Conservation (phyloP, 352 stramenopile species). For the Phytophthora tubulina region DNA sequence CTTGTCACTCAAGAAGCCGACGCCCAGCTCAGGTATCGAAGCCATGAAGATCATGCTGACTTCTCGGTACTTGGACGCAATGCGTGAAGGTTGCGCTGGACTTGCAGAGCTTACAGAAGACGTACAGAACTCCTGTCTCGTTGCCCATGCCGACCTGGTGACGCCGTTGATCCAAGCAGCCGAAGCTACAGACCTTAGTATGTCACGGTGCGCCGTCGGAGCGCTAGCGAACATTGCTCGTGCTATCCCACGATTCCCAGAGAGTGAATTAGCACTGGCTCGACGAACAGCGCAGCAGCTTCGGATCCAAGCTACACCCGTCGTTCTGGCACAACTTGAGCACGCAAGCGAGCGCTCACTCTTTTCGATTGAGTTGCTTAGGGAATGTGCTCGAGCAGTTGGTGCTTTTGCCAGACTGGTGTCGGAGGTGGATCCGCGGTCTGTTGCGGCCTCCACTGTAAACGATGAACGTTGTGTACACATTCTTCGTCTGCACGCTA, state of each 20-base stretch:
- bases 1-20: slow-evolving; percentile 53
- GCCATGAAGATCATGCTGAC: slow-evolving; percentile 90
- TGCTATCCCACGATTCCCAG: slow-evolving; percentile 60
- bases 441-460: slow-evolving; percentile 24
- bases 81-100: slow-evolving; percentile 78
- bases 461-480: slow-evolving; percentile 43
- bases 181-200: slow-evolving; percentile 62
- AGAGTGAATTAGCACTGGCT: slow-evolving; percentile 50
- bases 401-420: slow-evolving; percentile 62
- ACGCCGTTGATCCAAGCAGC: slow-evolving; percentile 57
- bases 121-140: slow-evolving; percentile 65
- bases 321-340: slow-evolving; percentile 57
- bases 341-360: slow-evolving; percentile 57
- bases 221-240: slow-evolving; percentile 74
- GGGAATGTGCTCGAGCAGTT: slow-evolving; percentile 75
- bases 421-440: slow-evolving; percentile 39
- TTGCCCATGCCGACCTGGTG: slow-evolving; percentile 66
- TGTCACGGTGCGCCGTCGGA: slow-evolving; percentile 76
- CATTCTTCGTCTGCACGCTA: slow-evolving; percentile 60
- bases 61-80: slow-evolving; percentile 72
- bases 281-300: slow-evolving; percentile 52
- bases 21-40: slow-evolving; percentile 73
- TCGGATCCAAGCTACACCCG: slow-evolving; percentile 50
- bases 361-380: slow-evolving; percentile 76
- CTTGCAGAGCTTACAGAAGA: slow-evolving; percentile 80